Percentiles rank a stretch among this genome's conserved stretches.
These are phyloP conservation scores for Imleria badia DNA, from an alignment of 768 basidiomycete species.

Conservation along the genomic window DNA sequence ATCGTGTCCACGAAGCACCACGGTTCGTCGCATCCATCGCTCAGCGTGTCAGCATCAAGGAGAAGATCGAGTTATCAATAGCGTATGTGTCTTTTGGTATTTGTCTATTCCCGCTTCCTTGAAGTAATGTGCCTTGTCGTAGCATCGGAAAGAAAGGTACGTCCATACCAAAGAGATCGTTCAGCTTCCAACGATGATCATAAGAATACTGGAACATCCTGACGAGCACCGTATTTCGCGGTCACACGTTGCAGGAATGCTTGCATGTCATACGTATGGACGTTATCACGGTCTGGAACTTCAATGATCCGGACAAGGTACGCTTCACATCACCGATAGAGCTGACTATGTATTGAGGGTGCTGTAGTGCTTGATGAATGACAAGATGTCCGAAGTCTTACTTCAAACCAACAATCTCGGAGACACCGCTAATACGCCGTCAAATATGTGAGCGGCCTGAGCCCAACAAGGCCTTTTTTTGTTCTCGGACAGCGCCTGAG, in stretches of 20 bases:
- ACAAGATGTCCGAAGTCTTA: background rate
- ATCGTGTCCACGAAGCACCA: slow-evolving; percentile 9
- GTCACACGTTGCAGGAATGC: slow-evolving; percentile 8
- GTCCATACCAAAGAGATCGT: background rate
- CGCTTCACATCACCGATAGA: background rate
- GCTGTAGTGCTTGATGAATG: slow-evolving; percentile 8
- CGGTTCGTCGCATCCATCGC: slow-evolving; percentile 11
- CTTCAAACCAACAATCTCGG: slow-evolving; percentile 3
- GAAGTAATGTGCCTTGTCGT: background rate
- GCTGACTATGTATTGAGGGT: background rate
- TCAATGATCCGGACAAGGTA: slow-evolving; percentile 13
- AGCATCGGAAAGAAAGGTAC: slow-evolving; percentile 16
- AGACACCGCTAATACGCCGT: background rate
- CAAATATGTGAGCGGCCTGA: background rate
- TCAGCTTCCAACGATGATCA: background rate
- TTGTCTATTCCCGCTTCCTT: background rate
- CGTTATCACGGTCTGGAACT: slow-evolving; percentile 11
- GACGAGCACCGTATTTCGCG: slow-evolving; percentile 7
- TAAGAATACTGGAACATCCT: slow-evolving; percentile 14
- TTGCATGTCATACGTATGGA: slow-evolving; percentile 13
- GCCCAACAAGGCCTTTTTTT: background rate
- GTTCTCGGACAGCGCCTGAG: too few relatives aligned
- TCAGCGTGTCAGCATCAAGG: slow-evolving; percentile 16
- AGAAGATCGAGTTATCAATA: slow-evolving; percentile 15
- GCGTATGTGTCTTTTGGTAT: background rate